These are phyloP conservation scores for Helicocarpus griseus DNA, from an alignment of 2,329 filamentous ascomycete species.

Conservation along the genomic window DNA sequence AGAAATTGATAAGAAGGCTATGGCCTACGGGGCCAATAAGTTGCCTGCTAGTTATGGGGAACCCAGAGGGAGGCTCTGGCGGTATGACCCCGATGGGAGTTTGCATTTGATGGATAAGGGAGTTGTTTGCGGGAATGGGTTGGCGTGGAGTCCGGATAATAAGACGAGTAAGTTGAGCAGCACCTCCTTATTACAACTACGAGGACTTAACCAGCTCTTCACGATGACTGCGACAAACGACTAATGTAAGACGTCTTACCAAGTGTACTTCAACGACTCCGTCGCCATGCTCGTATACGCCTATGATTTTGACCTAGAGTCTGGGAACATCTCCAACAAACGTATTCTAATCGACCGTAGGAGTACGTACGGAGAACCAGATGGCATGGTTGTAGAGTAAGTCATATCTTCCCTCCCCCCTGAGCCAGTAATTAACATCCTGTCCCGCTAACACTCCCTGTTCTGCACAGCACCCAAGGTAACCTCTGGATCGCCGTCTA, in stretches of 20 bases:
- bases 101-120: conserved; percentile 53
- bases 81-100: conserved; percentile 45
- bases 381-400: conserved; percentile 32
- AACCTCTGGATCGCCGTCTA: conserved; percentile 31
- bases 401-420: conserved; percentile 5
- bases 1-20: conserved; percentile 47
- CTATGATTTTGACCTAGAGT: conserved; percentile 59
- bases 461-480: conserved; percentile 19
- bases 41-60: conserved; percentile 21
- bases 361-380: conserved; percentile 23
- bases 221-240: not conserved
- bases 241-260: conserved; percentile 14
- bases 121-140: conserved; percentile 68
- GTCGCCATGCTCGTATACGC: conserved; percentile 59
- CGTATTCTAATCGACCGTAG: conserved; percentile 55
- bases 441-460: not conserved
- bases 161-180: conserved; percentile 41
- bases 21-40: conserved; percentile 34
- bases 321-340: conserved; percentile 55
- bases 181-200: conserved; percentile 1
- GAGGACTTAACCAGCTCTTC: conserved; percentile 15
- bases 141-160: conserved; percentile 66
- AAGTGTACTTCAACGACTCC: conserved; percentile 74
- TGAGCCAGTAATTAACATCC: not conserved
- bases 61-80: conserved; percentile 18